Base-by-base conservation (phyloP, 768 basidiomycete species). In the Boletus pseudopeckii region DNA sequence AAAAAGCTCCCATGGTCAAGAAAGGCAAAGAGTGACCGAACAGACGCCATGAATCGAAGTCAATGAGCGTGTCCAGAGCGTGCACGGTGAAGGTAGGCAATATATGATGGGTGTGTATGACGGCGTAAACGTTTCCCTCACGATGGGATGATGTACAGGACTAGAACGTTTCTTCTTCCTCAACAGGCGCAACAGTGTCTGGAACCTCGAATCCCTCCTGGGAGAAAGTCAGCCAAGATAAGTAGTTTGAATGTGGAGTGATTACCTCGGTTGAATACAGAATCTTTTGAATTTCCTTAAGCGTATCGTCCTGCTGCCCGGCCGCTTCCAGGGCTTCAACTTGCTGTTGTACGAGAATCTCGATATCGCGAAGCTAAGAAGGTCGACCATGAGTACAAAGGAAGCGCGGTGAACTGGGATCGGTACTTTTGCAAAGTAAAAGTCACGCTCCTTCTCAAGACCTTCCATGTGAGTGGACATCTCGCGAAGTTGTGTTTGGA, bases 171-270 rank as follows among this genome's bases (percentile, higher is more conserved):
- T 92, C 89, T 72, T 92, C 90, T 70, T 93, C 90, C 49, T 90
- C 90, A 22, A 77, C 78, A 0, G 72, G 59, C 32, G 64, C 77
- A 32, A 63, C 71, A 42, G 56, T 77, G 8, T 92, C 90, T 3
- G 93, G 92, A 13, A 94, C 91, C 66, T 95, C 94, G 62, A 95
- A 95, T 49, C 93, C 94, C 13, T 95, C 93, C 93, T 96, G 71
- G 4, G 43, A 54, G 44, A 42, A 30, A 28, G 55, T 63, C 14
- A 56, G 62, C 37, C 46, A 48, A 43, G 52, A 33, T 28, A 45
- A 42, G 37, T 15, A 36, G 42, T 26, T 43, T 1, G 18, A 22
- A 11, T 28, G 18, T 22, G 42, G 45, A 71, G 81, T 11, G n/a
- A 52, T 18, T 58, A 93, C 96, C 84, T 97, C 94, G 13, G 95